Percentiles rank a stretch among this genome's conserved stretches.
phyloP scores from a whole-genome alignment of 306 rosid genomes.

The Morella rubra region DNA sequence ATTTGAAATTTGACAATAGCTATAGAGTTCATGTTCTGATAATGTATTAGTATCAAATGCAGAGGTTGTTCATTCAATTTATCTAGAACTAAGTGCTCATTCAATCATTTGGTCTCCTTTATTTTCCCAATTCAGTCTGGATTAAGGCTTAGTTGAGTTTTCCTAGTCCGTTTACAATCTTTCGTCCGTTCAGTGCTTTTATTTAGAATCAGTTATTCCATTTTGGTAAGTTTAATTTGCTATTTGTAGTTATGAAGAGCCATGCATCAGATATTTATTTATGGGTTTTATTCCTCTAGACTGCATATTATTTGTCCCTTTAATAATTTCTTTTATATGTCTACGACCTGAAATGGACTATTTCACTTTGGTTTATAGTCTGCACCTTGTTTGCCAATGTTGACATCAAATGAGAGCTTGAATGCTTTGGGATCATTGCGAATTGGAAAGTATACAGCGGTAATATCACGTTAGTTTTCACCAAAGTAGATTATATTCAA shows the following conservation, averaged over 20 bases:
- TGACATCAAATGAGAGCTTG: conserved; percentile 48
- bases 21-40: not conserved
- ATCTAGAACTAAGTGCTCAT: not conserved
- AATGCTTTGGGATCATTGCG: conserved; percentile 63
- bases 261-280: conserved; percentile 6
- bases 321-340: not conserved
- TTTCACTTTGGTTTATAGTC: conserved; percentile 41
- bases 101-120: not conserved
- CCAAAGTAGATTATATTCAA: not conserved
- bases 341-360: conserved; percentile 27
- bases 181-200: not conserved
- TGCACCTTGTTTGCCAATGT: conserved; percentile 76
- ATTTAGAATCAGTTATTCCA: not conserved
- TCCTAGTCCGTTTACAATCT: not conserved
- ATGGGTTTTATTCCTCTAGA: not conserved
- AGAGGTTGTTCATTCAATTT: not conserved
- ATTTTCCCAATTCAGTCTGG: conserved; percentile 3
- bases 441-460: conserved; percentile 81
- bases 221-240: not conserved
- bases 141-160: not conserved
- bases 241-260: not conserved
- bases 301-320: not conserved
- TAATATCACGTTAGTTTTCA: conserved; percentile 26
- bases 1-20: not conserved
- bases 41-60: not conserved